A percentile compares a stretch with the other conserved stretches of the same genome.
Conservation (phyloP, 176 grass and related monocot species). For the Aegilops bicornis region DNA sequence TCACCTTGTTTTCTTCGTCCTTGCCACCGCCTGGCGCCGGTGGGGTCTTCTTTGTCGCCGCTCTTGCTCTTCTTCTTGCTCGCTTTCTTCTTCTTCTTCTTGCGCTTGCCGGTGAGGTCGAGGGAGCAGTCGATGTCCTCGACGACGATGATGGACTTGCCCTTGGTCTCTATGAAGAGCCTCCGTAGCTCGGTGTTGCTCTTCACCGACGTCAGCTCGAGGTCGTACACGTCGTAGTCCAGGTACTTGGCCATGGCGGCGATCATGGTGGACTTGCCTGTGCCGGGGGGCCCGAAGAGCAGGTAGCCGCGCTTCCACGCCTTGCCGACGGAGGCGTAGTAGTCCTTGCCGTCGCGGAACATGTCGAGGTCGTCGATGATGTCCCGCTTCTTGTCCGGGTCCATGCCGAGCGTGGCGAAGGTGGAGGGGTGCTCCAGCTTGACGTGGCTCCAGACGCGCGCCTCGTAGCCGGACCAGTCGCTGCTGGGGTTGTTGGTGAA, state of each 20-base stretch:
- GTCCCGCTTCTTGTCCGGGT: neutral
- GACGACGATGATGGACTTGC: conserved; percentile 11
- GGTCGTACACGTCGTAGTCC: conserved; percentile 69
- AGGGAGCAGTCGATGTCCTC: conserved; percentile 21
- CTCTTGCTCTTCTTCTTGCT: neutral
- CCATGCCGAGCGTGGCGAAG: conserved; percentile 16
- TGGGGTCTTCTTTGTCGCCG: neutral
- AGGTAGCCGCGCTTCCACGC: conserved; percentile 68
- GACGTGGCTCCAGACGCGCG: conserved; percentile 8
- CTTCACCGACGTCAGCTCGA: conserved; percentile 3
- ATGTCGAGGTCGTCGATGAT: conserved; percentile 4
- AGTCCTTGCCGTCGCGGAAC: conserved; percentile 21
- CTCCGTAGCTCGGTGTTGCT: conserved; percentile 7
- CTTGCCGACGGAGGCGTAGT: conserved; percentile 54
- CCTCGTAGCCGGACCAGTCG: neutral
- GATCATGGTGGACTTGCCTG: conserved; percentile 85
- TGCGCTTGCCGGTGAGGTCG: conserved; percentile 11
- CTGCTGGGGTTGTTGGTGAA: conserved; percentile 46
- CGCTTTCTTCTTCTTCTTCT: neutral
- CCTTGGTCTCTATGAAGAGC: conserved; percentile 14
- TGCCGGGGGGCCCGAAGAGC: conserved; percentile 41
- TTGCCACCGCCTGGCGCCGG: neutral
- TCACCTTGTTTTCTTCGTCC: neutral
- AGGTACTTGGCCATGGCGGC: conserved; percentile 74
- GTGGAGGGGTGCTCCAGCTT: conserved; percentile 11